Base-by-base conservation (phyloP, 139 green algal species). In the Gonium pectorale region DNA sequence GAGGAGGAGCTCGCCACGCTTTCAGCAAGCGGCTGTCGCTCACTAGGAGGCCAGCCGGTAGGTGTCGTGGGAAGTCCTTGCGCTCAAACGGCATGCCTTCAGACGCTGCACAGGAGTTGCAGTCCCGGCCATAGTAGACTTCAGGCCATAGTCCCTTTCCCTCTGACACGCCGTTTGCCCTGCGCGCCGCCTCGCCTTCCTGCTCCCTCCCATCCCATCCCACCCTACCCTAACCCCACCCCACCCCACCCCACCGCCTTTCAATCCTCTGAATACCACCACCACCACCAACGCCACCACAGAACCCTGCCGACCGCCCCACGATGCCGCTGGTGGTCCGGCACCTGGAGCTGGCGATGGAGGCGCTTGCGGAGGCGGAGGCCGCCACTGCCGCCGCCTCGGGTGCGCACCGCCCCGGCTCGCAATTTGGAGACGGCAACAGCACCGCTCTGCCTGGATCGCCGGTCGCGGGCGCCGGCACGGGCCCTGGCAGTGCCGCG, bases 301-400 rank as follows among this genome's bases (percentile, higher is more conserved):
- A 84, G 78, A 74, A 84, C 63, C 78, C 78, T 13, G 63, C 63
- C 5, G 78, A 84, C 22, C 78, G 78, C 33, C 78, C 78, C 43
- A 54, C 13, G 63, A 84, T 84, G 78, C 78, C 78, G 29, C 43
- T 84, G 78, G 78, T 84, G 5, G 78, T 84, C 7, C 78, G 78
- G 44, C 78, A 84, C 43, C 33, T 84, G 78, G 78, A 84, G 62
- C 41, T 84, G 44, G 52, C 63, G 31, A 11, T 49, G 24, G 62
- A 84, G 52, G 62, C 62, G 4, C 41, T 54, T 62, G 9, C 54
- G 26, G 62, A 75, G 78, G 62, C 62, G 0, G 62, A 84, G 33
- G 44, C 46, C 8, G 78, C 78, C 17, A 22, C 21, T 8, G 43
- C 11, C 3, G 51, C 78, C 3, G 38, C 37, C 2, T n/a, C 60